Percentiles rank a stretch among this genome's conserved stretches.
These are phyloP conservation scores for Coelastrella sp. DNA, from an alignment of 139 green algal species.

Conservation along the genomic window DNA sequence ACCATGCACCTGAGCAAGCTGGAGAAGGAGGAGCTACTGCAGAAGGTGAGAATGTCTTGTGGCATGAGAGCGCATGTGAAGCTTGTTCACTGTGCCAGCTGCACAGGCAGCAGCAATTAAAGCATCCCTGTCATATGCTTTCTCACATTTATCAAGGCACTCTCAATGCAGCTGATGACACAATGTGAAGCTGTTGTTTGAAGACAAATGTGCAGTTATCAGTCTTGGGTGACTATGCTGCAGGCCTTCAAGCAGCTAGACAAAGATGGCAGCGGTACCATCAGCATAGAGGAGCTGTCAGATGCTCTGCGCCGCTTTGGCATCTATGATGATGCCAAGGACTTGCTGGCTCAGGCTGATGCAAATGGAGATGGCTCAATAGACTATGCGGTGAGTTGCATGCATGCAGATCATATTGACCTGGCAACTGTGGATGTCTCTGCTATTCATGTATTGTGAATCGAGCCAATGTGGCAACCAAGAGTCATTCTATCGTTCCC, in stretches of 20 bases:
- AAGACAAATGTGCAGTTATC: too few species aligned
- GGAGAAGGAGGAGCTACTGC: conserved; percentile 88
- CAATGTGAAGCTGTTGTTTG: too few species aligned
- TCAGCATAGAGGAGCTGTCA: conserved; percentile 61
- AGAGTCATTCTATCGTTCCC: too few species aligned
- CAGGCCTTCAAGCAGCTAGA: conserved; percentile 76
- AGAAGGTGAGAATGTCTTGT: conserved; percentile 54
- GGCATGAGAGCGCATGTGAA: background rate
- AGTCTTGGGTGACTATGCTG: too few species aligned
- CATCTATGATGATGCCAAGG: conserved; percentile 69
- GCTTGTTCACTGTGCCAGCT: background rate
- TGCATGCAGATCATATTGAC: too few species aligned
- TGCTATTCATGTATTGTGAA: too few species aligned
- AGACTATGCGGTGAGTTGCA: conserved; percentile 53
- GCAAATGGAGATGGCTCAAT: conserved; percentile 64
- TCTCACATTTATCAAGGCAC: too few species aligned
- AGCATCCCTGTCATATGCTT: too few species aligned
- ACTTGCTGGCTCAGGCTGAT: conserved; percentile 66
- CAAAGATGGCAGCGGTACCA: conserved; percentile 74
- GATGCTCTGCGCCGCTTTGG: conserved; percentile 63
- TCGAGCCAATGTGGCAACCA: too few species aligned
- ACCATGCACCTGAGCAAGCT: conserved; percentile 90
- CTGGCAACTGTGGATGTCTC: too few species aligned
- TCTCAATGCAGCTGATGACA: too few species aligned
- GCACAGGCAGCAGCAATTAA: too few species aligned